Evolutionary conservation across 2,329 filamentous ascomycete genomes (phyloP), one percentile per base, ranked within the genome.

Genomic region (Diaporthe vaccinii): DNA sequence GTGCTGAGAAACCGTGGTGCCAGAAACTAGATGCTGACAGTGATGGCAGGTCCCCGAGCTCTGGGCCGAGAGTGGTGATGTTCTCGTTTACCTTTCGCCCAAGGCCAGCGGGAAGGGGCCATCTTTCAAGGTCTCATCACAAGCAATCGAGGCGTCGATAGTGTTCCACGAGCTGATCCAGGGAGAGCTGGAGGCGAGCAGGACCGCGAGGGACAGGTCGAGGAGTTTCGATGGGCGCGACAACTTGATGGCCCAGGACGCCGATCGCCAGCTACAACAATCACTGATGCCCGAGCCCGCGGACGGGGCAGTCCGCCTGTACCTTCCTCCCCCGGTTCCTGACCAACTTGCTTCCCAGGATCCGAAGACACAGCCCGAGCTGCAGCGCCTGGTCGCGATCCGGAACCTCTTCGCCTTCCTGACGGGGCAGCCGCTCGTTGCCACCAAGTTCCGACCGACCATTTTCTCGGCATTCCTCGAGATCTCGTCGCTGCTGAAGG

Each of bases 351-450:
- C 55, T 9, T 22, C 22, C n/a, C 44, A 71, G 4, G 62, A 31
- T 25, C 49, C 67, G 8, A 61, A 67, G 51, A 71, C 46, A 25
- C 69, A 73, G 22, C 80, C 82, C 12, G 88, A 90, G 62, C 80
- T 91, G 49, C 90, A 92, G 69, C 86, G 87, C 3, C 81, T 93
- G 17, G 85, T 93, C 51, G 88, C 88, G 4, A 87, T 91, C 36
- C 87, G 92, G 70, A 93, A 93, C 78, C 81, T 93, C 55, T 93
- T 93, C 77, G 92, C 92, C 8, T 91, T 93, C 77, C 82, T 93
- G 73, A 91, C 88, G 0, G 89, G 89, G 39, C 91, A 93, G 78
- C 90, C 91, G 2, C 84, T 93, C 1, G 90, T 93, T 2, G 90
- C 86, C 22, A 93, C 91, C 5, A 87, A 85, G 68, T 78, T 83